Base-by-base conservation (phyloP, 768 basidiomycete species). In the Lepiota subincarnata region DNA sequence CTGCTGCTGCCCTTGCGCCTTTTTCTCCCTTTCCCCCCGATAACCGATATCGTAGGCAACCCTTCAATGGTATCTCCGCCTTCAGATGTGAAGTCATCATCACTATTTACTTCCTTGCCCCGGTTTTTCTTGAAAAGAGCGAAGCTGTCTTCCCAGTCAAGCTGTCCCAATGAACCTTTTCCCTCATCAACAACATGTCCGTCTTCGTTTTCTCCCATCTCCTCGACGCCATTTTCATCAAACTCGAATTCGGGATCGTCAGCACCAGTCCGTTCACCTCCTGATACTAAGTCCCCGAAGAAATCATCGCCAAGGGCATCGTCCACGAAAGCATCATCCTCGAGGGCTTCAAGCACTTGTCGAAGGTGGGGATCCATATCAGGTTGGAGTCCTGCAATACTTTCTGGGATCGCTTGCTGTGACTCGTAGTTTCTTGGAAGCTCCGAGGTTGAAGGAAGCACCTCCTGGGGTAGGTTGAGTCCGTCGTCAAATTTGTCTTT, bases 321-420 rank as follows among this genome's bases (percentile, higher is more conserved):
- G 38, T 92, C 87, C 13, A 97, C 87, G 62, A 96, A 99, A 2
- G 88, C 94, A 55, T 96, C 93, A 61, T 99, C 95, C 55, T 98
- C 97, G 19, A 99, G 73, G 1, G 97, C 97, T 64, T 97, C 94
- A 13, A 99, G 73, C 0, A 84, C 83, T 68, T 99, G 97, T 20
- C 97, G 79, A 22, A 98, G 77, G 70, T 94, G 92, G 4, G 93
- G 92, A 66, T 99, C 91, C 90, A 99, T 91, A 63, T 96, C 92
- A 0, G 94, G 97, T 64, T 90, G 89, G 56, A 99, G 85, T 2
- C 97, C 95, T 20, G 86, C 73, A 46, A 96, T 84, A 57, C 89
- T 90, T 31, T 82, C 79, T 2, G 91, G 94, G 22, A 98, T 74
- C 24, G 83, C 82, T 59, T 89, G 83, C 57, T 89, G 85, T 1